Evolutionary conservation across 2,329 filamentous ascomycete species (phyloP).

Genomic region (Aspergillus brunneoviolaceus): DNA sequence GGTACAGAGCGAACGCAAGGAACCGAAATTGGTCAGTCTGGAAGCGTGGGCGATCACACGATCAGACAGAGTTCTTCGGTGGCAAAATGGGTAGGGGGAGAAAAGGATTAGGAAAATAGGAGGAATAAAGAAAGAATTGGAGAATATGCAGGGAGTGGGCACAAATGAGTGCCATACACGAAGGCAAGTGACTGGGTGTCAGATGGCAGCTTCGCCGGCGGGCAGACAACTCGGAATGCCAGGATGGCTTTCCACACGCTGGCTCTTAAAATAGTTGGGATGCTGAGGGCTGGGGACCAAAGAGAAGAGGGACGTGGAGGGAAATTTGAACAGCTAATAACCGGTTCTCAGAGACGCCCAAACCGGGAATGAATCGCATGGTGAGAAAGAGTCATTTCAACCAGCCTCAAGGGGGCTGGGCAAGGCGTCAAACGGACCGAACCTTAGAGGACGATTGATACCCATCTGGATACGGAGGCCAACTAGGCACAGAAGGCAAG

Average conservation of each 20-base stretch:
- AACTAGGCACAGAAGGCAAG: conserved; percentile 15
- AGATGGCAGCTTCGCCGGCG: conserved; percentile 22
- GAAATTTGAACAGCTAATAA: conserved; percentile 22
- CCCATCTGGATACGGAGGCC: conserved; percentile 17
- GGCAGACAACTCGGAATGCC: conserved; percentile 30
- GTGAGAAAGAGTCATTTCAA: conserved; percentile 15
- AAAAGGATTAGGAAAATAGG: conserved; percentile 16
- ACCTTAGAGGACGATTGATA: conserved; percentile 25
- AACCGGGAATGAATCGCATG: conserved; percentile 14
- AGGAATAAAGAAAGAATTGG: conserved; percentile 15
- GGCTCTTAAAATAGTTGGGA: conserved; percentile 17
- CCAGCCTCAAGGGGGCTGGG: conserved; percentile 22
- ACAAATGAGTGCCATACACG: conserved; percentile 36
- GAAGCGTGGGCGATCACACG: conserved; percentile 21
- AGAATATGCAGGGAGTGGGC: conserved; percentile 21
- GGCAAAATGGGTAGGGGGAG: conserved; percentile 18
- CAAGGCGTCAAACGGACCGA: conserved; percentile 25
- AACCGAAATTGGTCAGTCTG: conserved; percentile 18
- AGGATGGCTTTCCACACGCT: conserved; percentile 24
- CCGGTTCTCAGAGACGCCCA: conserved; percentile 19
- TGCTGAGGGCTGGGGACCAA: conserved; percentile 19
- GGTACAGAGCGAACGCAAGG: conserved; percentile 17
- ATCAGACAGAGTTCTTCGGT: conserved; percentile 8
- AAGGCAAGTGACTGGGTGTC: conserved; percentile 26
- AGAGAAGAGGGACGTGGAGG: conserved; percentile 11